A percentile compares a stretch with the other conserved stretches of the same genome.
Evolutionary conservation across 148 eudicot genomes (phyloP).

Genomic region (Vaccinium myrtillus): DNA sequence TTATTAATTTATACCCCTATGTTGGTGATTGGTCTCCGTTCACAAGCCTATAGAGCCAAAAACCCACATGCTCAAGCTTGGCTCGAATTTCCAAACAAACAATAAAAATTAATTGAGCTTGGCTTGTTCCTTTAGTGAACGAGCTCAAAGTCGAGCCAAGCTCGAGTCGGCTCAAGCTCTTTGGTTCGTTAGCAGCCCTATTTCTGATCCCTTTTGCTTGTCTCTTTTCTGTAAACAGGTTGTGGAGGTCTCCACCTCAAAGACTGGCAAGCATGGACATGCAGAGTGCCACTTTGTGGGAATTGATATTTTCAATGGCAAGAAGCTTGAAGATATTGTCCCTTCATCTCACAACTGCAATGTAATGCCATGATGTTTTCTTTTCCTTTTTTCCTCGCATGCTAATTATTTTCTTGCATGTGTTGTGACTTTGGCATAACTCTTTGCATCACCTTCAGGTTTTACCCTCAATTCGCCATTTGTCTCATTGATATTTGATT

Average conservation of each 20-base stretch:
- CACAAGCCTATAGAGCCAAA: no score
- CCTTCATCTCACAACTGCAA: slow-evolving; percentile 53
- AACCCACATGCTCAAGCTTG: no score
- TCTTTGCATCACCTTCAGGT: neutral
- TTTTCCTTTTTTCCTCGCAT: neutral
- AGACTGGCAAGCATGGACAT: slow-evolving; percentile 67
- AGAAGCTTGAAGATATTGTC: slow-evolving; percentile 58
- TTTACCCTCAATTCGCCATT: neutral
- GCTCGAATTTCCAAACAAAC: no score
- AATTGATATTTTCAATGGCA: slow-evolving; percentile 54
- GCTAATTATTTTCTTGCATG: neutral
- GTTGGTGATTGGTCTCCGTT: no score
- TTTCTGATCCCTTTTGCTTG: neutral
- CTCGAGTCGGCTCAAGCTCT: no score
- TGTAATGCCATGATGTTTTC: slow-evolving; percentile 15
- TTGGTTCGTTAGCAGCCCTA: no score
- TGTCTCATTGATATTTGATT: neutral
- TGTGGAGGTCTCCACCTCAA: slow-evolving; percentile 69
- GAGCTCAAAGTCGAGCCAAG: no score
- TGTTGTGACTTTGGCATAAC: neutral
- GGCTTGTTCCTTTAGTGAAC: no score
- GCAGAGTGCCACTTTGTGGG: slow-evolving; percentile 65
- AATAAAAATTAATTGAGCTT: no score
- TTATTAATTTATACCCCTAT: no score
- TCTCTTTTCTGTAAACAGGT: slow-evolving; percentile 32